Conservation (phyloP, 805 yeast species). For the Alloascoidea hylecoeti region DNA sequence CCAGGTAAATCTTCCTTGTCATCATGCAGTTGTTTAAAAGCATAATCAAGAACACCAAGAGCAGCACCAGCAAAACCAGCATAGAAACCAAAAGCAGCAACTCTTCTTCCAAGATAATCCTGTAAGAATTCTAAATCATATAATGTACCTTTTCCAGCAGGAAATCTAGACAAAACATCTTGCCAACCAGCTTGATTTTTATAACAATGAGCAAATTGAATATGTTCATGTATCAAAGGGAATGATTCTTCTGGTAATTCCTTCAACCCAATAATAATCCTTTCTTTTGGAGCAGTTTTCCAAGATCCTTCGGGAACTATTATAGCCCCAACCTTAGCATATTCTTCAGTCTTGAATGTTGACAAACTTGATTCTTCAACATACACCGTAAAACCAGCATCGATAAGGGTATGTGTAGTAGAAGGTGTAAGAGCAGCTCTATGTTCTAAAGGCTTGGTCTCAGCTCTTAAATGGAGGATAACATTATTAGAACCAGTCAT, state of each 20-base stretch:
- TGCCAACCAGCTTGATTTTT: slow-evolving; percentile 97
- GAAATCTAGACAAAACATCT: slow-evolving; percentile 78
- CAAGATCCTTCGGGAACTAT: slow-evolving; percentile 92
- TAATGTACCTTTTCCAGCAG: slow-evolving; percentile 78
- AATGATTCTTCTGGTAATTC: slow-evolving; percentile 87
- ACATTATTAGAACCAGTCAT: slow-evolving; percentile 19
- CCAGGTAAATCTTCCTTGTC: slow-evolving; percentile 55
- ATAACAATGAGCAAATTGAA: slow-evolving; percentile 98
- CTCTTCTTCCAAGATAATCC: slow-evolving; percentile 93
- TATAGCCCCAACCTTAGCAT: slow-evolving; percentile 66
- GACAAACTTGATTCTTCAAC: slow-evolving; percentile 86
- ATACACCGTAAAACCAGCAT: slow-evolving; percentile 77
- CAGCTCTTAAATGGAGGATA: slow-evolving; percentile 85
- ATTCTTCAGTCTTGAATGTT: slow-evolving; percentile 64
- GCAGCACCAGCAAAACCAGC: slow-evolving; percentile 99
- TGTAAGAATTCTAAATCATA: slow-evolving; percentile 93
- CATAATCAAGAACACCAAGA: slow-evolving; percentile 87
- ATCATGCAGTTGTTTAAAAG: slow-evolving; percentile 73
- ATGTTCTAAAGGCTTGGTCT: slow-evolving; percentile 92
- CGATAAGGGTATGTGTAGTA: slow-evolving; percentile 69
- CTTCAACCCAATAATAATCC: slow-evolving; percentile 86
- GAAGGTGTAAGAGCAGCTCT: slow-evolving; percentile 95
- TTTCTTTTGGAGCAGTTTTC: slow-evolving; percentile 80
- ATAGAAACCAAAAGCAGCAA: slow-evolving; percentile 98
- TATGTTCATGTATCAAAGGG: slow-evolving; percentile 92